Base-by-base conservation (phyloP, 2,329 filamentous ascomycete genomes). In the Fusarium sp. region DNA sequence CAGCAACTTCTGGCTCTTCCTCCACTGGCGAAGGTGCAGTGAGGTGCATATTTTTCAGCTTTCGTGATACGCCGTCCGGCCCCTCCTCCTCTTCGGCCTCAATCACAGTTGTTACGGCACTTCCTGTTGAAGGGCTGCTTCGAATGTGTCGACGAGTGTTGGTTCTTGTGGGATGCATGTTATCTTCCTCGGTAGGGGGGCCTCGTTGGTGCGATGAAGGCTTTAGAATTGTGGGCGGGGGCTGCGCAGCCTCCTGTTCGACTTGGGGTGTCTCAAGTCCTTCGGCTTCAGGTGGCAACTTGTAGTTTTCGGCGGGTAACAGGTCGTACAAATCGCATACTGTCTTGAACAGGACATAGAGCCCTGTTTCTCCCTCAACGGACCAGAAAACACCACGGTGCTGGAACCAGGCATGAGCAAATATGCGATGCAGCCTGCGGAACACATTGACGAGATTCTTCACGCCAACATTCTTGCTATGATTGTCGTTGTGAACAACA, bases 381-480 rank as follows among this genome's bases (percentile, higher is more conserved):
- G 92, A 90, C 94, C 95, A 98, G 80, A 98, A 99, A 56, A 98
- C 93, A 58, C 92, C 92, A 47, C 94, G 89, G 80, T 99, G 96
- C 81, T 98, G 94, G 80, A 98, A 99, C 96, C 96, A 99, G 10
- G 96, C 96, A 79, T 99, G 96, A 48, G 96, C 96, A 78, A 98
- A 99, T 81, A 99, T 98, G 65, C 96, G 89, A 80, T 99, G 97
- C 52, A 98, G 88, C 16, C 96, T 88, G 59, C 96, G 89, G 81
- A 99, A 98, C 60, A 99, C 95, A 79, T 98, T 98, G 74, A 95
- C 92, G 63, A 99, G 85, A 79, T 97, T 95, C 80, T 94, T 93
- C 64, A 92, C 85, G 59, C 93, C 92, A 45, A 86, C 81, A 66
- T 84, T 86, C 78, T 86, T 88, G 75, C 88, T 88, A 77, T 89